Conservation (phyloP, 257 asterid genomes). For the Verbascum thapsus region DNA sequence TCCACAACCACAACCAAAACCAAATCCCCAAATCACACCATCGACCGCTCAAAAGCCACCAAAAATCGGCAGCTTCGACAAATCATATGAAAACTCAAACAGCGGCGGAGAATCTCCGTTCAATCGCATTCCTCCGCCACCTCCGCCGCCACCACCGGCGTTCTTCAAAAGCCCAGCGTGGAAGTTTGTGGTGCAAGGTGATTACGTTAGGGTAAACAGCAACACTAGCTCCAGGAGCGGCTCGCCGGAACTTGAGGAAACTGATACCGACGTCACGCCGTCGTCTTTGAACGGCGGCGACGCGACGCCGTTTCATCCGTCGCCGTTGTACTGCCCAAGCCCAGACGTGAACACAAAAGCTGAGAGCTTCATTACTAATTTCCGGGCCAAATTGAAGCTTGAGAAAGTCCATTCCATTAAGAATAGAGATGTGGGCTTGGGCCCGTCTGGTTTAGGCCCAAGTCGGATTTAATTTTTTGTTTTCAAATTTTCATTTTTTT, state of each 20-base stretch:
- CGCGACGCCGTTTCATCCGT: slow-evolving; percentile 41
- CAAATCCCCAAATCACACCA: slow-evolving; percentile 28
- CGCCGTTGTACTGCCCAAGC: slow-evolving; percentile 75
- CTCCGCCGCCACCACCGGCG: slow-evolving; percentile 82
- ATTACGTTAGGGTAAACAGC: slow-evolving; percentile 76
- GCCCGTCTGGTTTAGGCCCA: slow-evolving; percentile 46
- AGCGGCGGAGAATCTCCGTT: slow-evolving; percentile 72
- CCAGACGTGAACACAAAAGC: slow-evolving; percentile 90
- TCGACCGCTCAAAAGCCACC: slow-evolving; percentile 27
- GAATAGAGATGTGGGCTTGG: slow-evolving; percentile 47
- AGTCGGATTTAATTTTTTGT: slow-evolving; percentile 26
- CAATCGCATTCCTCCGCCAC: slow-evolving; percentile 70
- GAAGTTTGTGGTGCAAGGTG: slow-evolving; percentile 86
- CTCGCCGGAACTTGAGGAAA: slow-evolving; percentile 71
- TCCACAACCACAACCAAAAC: slow-evolving; percentile 29
- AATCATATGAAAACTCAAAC: slow-evolving; percentile 46
- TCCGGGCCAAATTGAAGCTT: slow-evolving; percentile 54
- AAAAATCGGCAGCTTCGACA: slow-evolving; percentile 38
- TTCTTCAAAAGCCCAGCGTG: slow-evolving; percentile 62
- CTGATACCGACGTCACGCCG: slow-evolving; percentile 64
- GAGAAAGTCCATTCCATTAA: slow-evolving; percentile 50
- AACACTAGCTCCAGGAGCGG: slow-evolving; percentile 63
- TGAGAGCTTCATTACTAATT: slow-evolving; percentile 73
- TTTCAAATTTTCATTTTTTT: slow-evolving; percentile 15
- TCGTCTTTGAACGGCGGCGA: slow-evolving; percentile 41